These are phyloP conservation scores for Eleusine indica DNA, from an alignment of 176 grass and related monocot species.

Conservation along the genomic window DNA sequence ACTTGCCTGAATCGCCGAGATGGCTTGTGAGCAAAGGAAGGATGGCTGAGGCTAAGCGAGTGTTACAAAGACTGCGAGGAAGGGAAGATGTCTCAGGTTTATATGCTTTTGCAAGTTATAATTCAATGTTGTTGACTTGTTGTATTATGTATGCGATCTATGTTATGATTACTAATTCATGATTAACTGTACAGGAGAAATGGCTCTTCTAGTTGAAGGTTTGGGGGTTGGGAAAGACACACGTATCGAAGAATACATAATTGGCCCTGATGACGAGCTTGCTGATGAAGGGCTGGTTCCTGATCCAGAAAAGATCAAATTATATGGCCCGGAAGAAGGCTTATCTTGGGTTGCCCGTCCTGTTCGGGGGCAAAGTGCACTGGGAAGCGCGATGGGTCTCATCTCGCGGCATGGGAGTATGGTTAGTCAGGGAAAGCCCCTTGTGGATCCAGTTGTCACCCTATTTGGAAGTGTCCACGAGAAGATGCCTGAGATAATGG, in stretches of 20 bases:
- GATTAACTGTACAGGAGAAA: constrained; percentile 73
- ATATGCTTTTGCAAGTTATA: constrained; percentile 15
- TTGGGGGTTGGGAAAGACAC: constrained; percentile 79
- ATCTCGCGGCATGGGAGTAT: constrained; percentile 72
- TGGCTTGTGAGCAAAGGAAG: constrained; percentile 97
- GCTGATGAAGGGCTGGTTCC: constrained; percentile 61
- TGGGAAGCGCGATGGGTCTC: constrained; percentile 72
- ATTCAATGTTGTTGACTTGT: not conserved
- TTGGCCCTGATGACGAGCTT: constrained; percentile 71
- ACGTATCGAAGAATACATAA: constrained; percentile 86
- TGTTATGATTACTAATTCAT: constrained; percentile 12
- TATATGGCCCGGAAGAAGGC: constrained; percentile 85
- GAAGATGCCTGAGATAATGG: constrained; percentile 79
- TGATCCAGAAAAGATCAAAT: constrained; percentile 73
- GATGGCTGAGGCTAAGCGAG: constrained; percentile 78
- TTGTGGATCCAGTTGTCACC: constrained; percentile 91
- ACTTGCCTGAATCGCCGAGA: constrained; percentile 96
- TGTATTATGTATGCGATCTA: not conserved
- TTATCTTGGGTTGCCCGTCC: constrained; percentile 84
- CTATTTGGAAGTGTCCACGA: constrained; percentile 93
- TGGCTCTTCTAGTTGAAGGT: constrained; percentile 97
- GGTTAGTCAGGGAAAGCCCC: constrained; percentile 55
- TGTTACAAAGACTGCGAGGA: constrained; percentile 73
- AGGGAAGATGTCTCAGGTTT: constrained; percentile 95
- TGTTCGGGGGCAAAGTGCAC: constrained; percentile 69